phyloP scores from a whole-genome alignment of 306 rosid genomes.

The Quercus agrifolia region DNA sequence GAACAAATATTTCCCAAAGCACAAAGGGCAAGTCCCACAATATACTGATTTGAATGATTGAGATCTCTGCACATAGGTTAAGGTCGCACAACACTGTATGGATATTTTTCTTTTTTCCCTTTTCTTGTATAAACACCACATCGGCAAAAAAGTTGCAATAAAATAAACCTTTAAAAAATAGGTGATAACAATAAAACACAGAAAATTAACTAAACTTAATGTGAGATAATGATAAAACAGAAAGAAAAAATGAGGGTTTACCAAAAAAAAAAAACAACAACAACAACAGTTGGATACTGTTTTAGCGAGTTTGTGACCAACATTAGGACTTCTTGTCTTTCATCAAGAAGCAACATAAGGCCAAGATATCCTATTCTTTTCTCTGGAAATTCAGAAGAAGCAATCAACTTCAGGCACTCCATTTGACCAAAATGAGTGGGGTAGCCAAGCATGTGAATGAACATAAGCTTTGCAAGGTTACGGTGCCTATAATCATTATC shows the following conservation, averaged over 20 bases:
- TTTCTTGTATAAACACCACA: constrained; percentile 22
- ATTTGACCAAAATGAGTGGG: constrained; percentile 99
- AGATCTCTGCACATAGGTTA: constrained; percentile 84
- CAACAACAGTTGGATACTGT: constrained; percentile 75
- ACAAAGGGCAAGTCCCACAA: constrained; percentile 99
- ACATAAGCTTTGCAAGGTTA: constrained; percentile 97
- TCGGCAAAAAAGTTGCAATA: constrained; percentile 8
- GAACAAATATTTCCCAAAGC: constrained; percentile 99
- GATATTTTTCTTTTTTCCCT: constrained; percentile 13
- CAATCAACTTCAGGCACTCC: constrained; percentile 97
- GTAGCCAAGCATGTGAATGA: constrained; percentile 98
- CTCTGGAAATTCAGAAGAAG: constrained; percentile 95
- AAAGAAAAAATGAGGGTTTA: constrained; percentile 5
- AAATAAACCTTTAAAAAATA: not conserved
- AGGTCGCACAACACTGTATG: constrained; percentile 41
- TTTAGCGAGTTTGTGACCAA: constrained; percentile 95
- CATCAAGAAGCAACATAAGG: constrained; percentile 99
- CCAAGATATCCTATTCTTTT: constrained; percentile 99
- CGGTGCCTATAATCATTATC: constrained; percentile 87
- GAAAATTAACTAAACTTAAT: not conserved
- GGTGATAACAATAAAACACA: not conserved
- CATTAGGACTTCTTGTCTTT: constrained; percentile 99
- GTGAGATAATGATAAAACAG: not conserved
- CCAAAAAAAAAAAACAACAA: not conserved
- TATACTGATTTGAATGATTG: constrained; percentile 91